Evolutionary conservation across 345 rosid genomes (phyloP), one percentile per base, ranked within the genome.

Genomic region (Lepidium didymum): DNA sequence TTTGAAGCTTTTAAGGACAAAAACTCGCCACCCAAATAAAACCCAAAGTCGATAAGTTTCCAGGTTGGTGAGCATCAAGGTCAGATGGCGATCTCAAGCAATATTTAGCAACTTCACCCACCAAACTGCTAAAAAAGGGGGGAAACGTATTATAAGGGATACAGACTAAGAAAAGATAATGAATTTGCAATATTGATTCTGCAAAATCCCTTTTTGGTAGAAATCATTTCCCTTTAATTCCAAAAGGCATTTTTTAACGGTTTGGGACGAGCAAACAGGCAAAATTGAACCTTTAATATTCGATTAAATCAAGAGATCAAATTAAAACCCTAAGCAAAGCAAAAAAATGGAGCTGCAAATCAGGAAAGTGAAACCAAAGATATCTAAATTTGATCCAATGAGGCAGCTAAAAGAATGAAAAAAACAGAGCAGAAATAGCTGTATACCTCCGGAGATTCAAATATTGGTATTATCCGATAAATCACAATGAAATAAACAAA

Each of bases 51-150:
- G 54, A n/a, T 47, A 64, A 64, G 2, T 68, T 51, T 44, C 69
- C 72, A 68, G 60, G 45, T 64, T 62, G 61, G 74, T 45, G 67
- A 67, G 73, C 41, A 77, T 72, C 64, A 73, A 72, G 18, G 49
- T 55, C 33, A 25, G 56, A 58, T 37, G 56, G 37, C 62, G 62
- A 58, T 67, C 46, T 53, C 69, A 69, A 44, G 65, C 59, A 69
- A 49, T 36, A 41, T 52, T 74, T 67, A 69, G 35, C 40, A 75
- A 49, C 67, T 56, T 75, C 60, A 44, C 37, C 61, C 79, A 61
- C 70, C 59, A 60, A 67, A 68, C 74, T 63, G 49, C 52, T 58
- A 74, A 60, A 62, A 21, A 10, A 67, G 43, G 19, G 19, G 46
- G 56, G 29, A 65, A 45, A 10, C 18, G 31, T 12, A 12, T 1